phyloP scores from a whole-genome alignment of 2,329 filamentous ascomycete genomes.

The Fusarium sp. region DNA sequence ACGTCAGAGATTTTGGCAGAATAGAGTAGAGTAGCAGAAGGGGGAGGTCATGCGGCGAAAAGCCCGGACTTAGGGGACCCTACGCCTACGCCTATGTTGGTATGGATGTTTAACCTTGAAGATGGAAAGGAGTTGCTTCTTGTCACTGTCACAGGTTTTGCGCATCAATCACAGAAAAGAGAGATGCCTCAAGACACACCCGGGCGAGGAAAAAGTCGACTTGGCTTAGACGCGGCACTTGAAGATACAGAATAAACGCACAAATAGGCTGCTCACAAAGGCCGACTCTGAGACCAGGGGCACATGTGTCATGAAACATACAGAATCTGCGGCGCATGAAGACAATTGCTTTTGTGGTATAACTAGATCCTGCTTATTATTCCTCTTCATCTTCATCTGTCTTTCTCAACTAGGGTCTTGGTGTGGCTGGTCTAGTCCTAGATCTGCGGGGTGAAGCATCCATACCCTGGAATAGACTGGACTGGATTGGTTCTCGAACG shows the following conservation, averaged over 20 bases:
- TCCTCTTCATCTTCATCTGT: background rate
- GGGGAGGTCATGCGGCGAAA: conserved; percentile 18
- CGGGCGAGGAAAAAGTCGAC: conserved; percentile 3
- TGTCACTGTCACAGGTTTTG: conserved; percentile 3
- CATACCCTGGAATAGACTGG: background rate
- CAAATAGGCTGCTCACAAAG: conserved; percentile 37
- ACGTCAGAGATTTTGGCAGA: conserved; percentile 20
- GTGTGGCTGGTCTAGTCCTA: background rate
- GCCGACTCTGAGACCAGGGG: conserved; percentile 1
- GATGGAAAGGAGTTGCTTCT: background rate
- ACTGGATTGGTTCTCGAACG: conserved; percentile 8
- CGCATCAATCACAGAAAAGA: conserved; percentile 39
- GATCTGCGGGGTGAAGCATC: conserved; percentile 26
- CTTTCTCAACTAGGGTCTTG: background rate
- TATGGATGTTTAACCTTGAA: background rate
- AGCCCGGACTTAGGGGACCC: background rate
- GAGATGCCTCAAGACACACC: background rate
- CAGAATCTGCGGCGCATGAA: conserved; percentile 6
- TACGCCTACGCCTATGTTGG: background rate
- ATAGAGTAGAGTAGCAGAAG: background rate
- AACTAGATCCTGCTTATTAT: conserved; percentile 6
- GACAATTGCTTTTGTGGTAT: conserved; percentile 15
- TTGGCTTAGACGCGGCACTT: conserved; percentile 18
- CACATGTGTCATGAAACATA: conserved; percentile 29
- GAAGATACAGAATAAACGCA: conserved; percentile 35